Evolutionary conservation across 2,329 filamentous ascomycete species (phyloP).

Genomic region (Pyrenophora teres): DNA sequence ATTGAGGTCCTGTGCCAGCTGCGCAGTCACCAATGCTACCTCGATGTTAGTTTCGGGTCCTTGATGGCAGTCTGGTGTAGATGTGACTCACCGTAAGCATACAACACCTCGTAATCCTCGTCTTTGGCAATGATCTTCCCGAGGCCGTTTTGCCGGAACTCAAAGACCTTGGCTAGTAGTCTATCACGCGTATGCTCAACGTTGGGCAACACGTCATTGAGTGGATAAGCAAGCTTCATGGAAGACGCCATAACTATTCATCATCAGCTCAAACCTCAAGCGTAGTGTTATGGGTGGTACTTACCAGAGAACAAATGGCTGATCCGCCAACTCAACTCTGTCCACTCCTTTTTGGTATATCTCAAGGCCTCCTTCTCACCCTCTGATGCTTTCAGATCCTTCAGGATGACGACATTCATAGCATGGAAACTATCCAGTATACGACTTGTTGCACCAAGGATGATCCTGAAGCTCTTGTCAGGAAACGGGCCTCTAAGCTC

Average conservation of each 20-base stretch:
- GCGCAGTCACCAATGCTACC: conserved; percentile 66
- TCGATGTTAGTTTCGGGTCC: conserved; percentile 11
- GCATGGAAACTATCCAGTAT: conserved; percentile 94
- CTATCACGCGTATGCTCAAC: conserved; percentile 80
- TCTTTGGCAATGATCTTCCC: conserved; percentile 62
- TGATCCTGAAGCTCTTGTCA: conserved; percentile 69
- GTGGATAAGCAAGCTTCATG: conserved; percentile 90
- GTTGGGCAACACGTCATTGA: conserved; percentile 86
- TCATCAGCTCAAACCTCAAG: conserved; percentile 15
- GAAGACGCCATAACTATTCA: conserved; percentile 78
- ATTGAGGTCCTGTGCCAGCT: conserved; percentile 61
- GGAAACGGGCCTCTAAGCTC: conserved; percentile 88
- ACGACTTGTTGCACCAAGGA: conserved; percentile 78
- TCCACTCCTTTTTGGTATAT: conserved; percentile 79
- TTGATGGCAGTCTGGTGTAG: neutral
- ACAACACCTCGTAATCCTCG: conserved; percentile 86
- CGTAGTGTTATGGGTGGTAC: conserved; percentile 19
- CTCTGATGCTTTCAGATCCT: conserved; percentile 73
- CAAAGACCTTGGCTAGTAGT: conserved; percentile 83
- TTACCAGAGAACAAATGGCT: conserved; percentile 76
- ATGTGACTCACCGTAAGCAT: conserved; percentile 73
- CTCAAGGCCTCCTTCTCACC: conserved; percentile 81
- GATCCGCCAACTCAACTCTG: conserved; percentile 82
- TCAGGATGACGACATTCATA: conserved; percentile 90
- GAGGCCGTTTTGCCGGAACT: conserved; percentile 74